A percentile compares a stretch with the other conserved stretches of the same genome.
Evolutionary conservation across 345 rosid species (phyloP).

Genomic region (Erucastrum elatum): DNA sequence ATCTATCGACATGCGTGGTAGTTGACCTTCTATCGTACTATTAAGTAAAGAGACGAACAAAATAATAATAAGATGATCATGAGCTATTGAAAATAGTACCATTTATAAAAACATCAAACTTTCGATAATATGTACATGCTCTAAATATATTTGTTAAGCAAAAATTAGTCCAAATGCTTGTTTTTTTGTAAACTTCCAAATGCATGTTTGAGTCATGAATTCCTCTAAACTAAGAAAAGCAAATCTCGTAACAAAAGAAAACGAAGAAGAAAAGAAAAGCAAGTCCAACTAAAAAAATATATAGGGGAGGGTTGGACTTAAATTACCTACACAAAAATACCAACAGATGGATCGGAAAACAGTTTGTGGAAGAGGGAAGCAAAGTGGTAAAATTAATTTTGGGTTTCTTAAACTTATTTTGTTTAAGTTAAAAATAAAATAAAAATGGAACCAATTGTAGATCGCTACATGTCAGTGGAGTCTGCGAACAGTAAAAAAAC

Average conservation of each 20-base stretch:
- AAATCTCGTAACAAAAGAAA: not conserved
- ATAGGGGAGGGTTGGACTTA: too few species aligned
- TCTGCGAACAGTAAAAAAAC: too few species aligned
- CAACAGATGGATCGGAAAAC: too few species aligned
- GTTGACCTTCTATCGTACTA: slow-evolving; percentile 29
- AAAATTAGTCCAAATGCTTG: not conserved
- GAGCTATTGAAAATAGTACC: not conserved
- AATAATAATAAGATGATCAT: not conserved
- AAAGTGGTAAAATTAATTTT: too few species aligned
- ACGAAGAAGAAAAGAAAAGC: too few species aligned
- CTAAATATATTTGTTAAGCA: not conserved
- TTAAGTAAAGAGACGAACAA: slow-evolving; percentile 1
- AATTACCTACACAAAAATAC: too few species aligned
- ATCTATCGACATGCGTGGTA: not conserved
- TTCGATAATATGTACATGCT: not conserved
- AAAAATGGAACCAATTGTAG: too few species aligned
- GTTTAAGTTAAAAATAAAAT: too few species aligned
- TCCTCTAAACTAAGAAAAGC: not conserved
- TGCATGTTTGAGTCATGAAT: not conserved
- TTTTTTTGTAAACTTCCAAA: not conserved
- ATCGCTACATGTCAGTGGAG: too few species aligned
- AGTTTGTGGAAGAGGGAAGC: too few species aligned
- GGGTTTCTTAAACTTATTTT: too few species aligned
- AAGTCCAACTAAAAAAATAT: too few species aligned
- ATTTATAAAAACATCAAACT: not conserved